Evolutionary conservation across 1,284 basidiomycete genomes (phyloP), one percentile per base, ranked within the genome.

Genomic region (Ceratobasidium papillatum): DNA sequence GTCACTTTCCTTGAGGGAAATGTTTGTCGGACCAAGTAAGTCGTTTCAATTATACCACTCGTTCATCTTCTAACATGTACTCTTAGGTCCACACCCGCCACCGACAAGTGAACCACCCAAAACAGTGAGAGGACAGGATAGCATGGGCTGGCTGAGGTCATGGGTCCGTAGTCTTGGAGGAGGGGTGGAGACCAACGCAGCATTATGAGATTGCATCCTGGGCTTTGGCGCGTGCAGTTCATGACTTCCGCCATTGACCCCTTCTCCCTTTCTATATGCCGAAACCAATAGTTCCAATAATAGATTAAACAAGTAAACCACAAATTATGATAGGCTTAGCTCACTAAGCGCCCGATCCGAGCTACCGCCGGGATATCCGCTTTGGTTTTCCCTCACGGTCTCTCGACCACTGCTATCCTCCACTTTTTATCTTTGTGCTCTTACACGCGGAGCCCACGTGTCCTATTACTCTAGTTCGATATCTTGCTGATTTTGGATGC

Each of bases 141-240:
- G 66, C 30, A 69, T 72, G 47, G 66, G 66, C 17, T 69, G 73
- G 32, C 54, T 74, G 59, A 51, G 75, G 32, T 68, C 62, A 38
- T 76, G 75, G 75, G 63, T 71, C 56, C 56, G 68, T 22, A 74
- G 51, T 22, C 47, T 74, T n/a, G 58, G 74, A 22, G 73, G 74
- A 45, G 75, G 56, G 3, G 30, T 74, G 34, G 54, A 74, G 63
- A 65, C 75, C 25, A 74, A 76, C 41, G 25, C 65, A 12, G 65
- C 64, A 38, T 49, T 76, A 59, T 61, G 30, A 73, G 38, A n/a
- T n/a, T n/a, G n/a, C n/a, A n/a, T n/a, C n/a, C n/a, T n/a, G n/a
- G n/a, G n/a, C n/a, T n/a, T n/a, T n/a, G n/a, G n/a, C n/a, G n/a
- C n/a, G n/a, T n/a, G n/a, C n/a, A n/a, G n/a, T n/a, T n/a, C n/a